Evolutionary conservation across 768 basidiomycete genomes (phyloP).

Genomic region (Auriscalpium orientale): DNA sequence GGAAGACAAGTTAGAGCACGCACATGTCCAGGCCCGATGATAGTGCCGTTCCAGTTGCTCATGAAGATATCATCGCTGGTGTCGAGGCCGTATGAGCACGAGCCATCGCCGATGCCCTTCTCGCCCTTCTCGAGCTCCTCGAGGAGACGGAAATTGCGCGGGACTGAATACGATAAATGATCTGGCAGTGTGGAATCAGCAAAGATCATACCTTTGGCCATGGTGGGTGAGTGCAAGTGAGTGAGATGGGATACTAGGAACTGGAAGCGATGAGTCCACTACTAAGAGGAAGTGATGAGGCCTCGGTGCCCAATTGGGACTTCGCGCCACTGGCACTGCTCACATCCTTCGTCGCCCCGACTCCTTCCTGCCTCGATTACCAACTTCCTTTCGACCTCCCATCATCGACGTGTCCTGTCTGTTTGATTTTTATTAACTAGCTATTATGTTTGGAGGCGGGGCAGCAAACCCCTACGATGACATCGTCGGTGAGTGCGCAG

Average conservation of each 20-base stretch:
- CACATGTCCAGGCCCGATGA: conserved; percentile 97
- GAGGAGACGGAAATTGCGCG: conserved; percentile 91
- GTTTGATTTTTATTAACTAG: neutral
- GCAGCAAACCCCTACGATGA: conserved; percentile 78
- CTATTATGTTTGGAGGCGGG: conserved; percentile 58
- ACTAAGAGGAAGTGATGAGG: neutral
- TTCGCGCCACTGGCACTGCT: neutral
- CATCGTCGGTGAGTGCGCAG: conserved; percentile 58
- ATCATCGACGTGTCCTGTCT: neutral
- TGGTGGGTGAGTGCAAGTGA: neutral
- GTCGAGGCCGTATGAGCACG: conserved; percentile 93
- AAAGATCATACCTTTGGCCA: conserved; percentile 27
- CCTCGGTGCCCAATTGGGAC: neutral
- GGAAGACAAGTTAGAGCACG: conserved; percentile 23
- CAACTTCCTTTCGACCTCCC: neutral
- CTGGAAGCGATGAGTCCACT: neutral
- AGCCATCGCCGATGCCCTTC: conserved; percentile 98
- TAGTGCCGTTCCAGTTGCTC: conserved; percentile 98
- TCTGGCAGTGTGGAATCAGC: neutral
- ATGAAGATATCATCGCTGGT: conserved; percentile 95
- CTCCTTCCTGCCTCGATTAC: neutral
- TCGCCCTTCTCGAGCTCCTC: conserved; percentile 99
- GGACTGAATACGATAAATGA: conserved; percentile 47
- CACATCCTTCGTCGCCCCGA: neutral
- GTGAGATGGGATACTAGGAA: neutral